Percentiles rank a stretch among this genome's conserved stretches.
phyloP scores from a whole-genome alignment of 139 green algal species.

The Chlorella sp. region DNA sequence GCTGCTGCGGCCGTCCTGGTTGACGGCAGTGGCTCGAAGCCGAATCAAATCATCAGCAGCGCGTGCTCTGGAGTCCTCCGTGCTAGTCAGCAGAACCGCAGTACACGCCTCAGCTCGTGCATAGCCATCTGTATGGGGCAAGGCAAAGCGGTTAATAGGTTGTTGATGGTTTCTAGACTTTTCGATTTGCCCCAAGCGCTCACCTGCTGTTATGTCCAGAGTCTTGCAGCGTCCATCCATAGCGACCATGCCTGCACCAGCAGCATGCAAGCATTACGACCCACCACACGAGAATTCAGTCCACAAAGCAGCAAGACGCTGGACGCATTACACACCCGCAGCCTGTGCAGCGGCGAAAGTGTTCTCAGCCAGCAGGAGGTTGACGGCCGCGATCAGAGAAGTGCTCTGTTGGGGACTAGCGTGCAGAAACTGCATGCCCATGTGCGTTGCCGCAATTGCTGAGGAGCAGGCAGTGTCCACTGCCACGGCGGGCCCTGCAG shows the following conservation, averaged over 20 bases:
- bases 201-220: constrained; percentile 52
- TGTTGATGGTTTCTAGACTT: too few species aligned
- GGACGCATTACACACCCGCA: too few species aligned
- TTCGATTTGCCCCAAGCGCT: too few species aligned
- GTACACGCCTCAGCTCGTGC: constrained; percentile 40
- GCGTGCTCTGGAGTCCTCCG: too few species aligned
- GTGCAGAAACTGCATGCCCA: constrained; percentile 30
- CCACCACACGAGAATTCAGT: too few species aligned
- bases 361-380: constrained; percentile 34
- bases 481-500: constrained; percentile 45
- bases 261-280: too few species aligned
- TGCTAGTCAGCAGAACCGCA: background rate
- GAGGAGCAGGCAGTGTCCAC: constrained; percentile 70
- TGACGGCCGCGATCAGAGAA: constrained; percentile 29
- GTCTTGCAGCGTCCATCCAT: constrained; percentile 58
- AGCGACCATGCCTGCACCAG: constrained; percentile 35
- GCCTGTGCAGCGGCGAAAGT: constrained; percentile 28
- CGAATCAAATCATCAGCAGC: background rate
- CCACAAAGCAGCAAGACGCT: too few species aligned
- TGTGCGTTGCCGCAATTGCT: constrained; percentile 48
- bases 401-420: background rate
- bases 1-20: constrained; percentile 86
- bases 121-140: too few species aligned
- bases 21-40: constrained; percentile 58
- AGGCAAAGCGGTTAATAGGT: too few species aligned